Base-by-base conservation (phyloP, 2,329 filamentous ascomycete species). In the Pseudomassariella vexata region DNA sequence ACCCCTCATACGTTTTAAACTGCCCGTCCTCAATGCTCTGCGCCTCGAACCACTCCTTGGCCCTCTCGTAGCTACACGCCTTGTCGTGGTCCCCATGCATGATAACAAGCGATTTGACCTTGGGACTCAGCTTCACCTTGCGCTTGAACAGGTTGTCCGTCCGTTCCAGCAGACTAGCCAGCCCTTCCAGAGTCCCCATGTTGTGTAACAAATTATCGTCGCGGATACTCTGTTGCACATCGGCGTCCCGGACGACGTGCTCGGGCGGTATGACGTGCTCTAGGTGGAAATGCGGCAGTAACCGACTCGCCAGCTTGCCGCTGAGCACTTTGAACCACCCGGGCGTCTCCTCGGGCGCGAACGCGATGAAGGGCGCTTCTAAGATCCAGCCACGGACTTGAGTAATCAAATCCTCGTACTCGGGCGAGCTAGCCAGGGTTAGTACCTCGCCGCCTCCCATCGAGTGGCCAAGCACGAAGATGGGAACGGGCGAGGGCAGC, bases 401-500 rank as follows among this genome's bases (percentile, higher is more conserved):
- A 21, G 62, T 55, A 24, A 76, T 68, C 9, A 85, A 54, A 11
- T 75, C 69, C 25, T 61, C 59, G 52, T 77, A 70, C 34, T 56
- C 38, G 1, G 66, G 55, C 33, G 70, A 63, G 34, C 63, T 68
- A 16, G 70, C 70, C 15, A 82, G 55, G 25, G 75, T 78, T 7
- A 94, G 63, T 5, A 79, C 73, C 58, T 94, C 73, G 16, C 79
- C 85, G 37, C 89, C 89, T 43, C 89, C 89, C 86, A 95, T 95
- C 15, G 82, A 88, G 59, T 95, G 87, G 32, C 89, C 89, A 66
- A 92, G 78, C 14, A 95, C 70, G 60, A 95, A 95, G 11, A 94
- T 52, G 0, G 87, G 86, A 21, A 66, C 61, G 4, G 58, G 48
- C 16, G 57, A 39, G 17, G 53, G 46, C 22, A 80, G 62, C 40